Evolutionary conservation across 2,329 filamentous ascomycete genomes (phyloP).

Genomic region (Aspergillus chevalieri): DNA sequence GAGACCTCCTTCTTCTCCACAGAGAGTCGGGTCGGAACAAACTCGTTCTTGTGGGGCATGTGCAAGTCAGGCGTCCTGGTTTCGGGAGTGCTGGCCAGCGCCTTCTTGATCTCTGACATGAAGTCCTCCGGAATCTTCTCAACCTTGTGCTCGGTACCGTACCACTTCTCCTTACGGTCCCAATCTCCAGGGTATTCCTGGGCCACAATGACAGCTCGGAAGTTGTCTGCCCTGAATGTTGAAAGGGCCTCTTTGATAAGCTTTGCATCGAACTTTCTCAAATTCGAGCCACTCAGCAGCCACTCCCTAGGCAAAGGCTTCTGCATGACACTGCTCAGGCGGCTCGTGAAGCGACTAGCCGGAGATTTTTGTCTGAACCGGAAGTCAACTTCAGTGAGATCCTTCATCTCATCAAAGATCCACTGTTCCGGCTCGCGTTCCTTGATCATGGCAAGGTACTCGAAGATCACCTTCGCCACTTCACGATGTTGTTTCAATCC

Average conservation of each 20-base stretch:
- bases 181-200: constrained; percentile 77
- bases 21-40: constrained; percentile 86
- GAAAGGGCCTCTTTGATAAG: constrained; percentile 67
- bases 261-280: constrained; percentile 74
- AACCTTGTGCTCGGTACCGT: constrained; percentile 85
- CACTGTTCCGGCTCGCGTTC: constrained; percentile 78
- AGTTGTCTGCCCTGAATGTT: constrained; percentile 78
- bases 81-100: constrained; percentile 52
- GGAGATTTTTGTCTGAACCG: constrained; percentile 90
- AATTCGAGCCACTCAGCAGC: constrained; percentile 73
- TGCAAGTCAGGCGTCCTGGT: constrained; percentile 66
- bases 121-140: constrained; percentile 74
- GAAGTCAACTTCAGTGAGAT: constrained; percentile 88
- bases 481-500: constrained; percentile 76
- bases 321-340: constrained; percentile 82
- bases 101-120: constrained; percentile 62
- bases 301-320: constrained; percentile 79
- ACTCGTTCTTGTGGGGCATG: constrained; percentile 88
- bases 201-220: constrained; percentile 75
- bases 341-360: constrained; percentile 82
- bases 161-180: constrained; percentile 92
- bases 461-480: constrained; percentile 76
- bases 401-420: constrained; percentile 90
- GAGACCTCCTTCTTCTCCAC: constrained; percentile 91
- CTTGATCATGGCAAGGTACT: constrained; percentile 81